Evolutionary conservation across 805 yeast species (phyloP), one percentile per base, ranked within the genome.

Genomic region (Jamesozyma hellenica): DNA sequence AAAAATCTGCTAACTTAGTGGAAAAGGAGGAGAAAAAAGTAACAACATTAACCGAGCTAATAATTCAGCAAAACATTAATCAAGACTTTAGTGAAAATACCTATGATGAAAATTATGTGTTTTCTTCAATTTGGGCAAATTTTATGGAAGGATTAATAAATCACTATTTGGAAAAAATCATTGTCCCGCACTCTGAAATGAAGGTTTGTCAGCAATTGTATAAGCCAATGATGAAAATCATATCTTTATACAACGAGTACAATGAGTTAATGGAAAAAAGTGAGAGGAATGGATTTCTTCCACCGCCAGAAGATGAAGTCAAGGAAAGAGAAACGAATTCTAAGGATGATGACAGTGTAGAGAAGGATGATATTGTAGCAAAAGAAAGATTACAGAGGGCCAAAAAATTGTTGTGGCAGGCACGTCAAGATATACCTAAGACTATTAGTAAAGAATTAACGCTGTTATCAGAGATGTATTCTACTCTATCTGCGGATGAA

Each of bases 81-180:
- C 52, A 52, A 36, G 58, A 59, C 41, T 58, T 56, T 38, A 52
- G 47, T 7, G 62, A 59, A 39, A 29, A 50, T 7, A 44, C 50
- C 4, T 54, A 55, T 31, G 63, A 58, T 36, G 61, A 58, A 40
- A 58, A 61, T 35, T 56, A 58, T 38, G 61, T 61, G 1, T 58
- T 56, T 41, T 59, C 64, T 7, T 57, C 64, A 3, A 58, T 59
- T 12, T 61, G 65, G 65, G 64, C 65, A 2, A 61, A 61, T 36
- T 61, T 61, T 35, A 61, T 60, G 64, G 65, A 61, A 41, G 64
- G 64, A 5, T 40, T 61, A 31, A 61, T 61, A 15, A 61, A 61
- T 35, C 65, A 61, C 41, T 60, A 60, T 41, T 40, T 61, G 42
- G 64, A 61, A 32, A 54, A 52, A 35, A 49, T 55, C 3, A 61